These are phyloP conservation scores for Geosmithia flava DNA, from an alignment of 2,329 filamentous ascomycete species.

Conservation along the genomic window DNA sequence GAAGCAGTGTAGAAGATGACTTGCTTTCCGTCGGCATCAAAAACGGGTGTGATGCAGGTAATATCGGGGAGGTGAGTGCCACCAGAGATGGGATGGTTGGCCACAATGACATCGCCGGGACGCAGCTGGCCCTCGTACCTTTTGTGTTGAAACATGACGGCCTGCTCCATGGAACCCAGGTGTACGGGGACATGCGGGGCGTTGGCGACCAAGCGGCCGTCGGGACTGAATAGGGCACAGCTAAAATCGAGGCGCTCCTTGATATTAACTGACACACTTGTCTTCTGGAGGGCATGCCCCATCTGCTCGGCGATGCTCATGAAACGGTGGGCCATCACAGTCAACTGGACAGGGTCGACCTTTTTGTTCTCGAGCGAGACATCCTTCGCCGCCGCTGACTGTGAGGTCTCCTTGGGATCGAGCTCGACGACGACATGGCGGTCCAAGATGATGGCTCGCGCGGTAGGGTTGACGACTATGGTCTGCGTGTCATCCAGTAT, in stretches of 20 bases:
- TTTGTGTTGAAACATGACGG: constrained; percentile 54
- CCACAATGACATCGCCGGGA: constrained; percentile 62
- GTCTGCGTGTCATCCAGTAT: constrained; percentile 3
- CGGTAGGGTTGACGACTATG: constrained; percentile 1
- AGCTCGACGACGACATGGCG: constrained; percentile 3
- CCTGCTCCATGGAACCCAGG: constrained; percentile 67
- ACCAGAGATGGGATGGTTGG: constrained; percentile 30
- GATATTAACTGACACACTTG: constrained; percentile 64
- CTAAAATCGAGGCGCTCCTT: constrained; percentile 71
- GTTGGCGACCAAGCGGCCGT: constrained; percentile 62
- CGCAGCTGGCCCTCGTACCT: constrained; percentile 62
- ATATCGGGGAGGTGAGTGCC: constrained; percentile 27
- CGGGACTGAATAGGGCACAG: constrained; percentile 63
- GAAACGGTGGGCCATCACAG: constrained; percentile 66
- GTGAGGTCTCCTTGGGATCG: neutral
- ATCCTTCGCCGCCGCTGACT: neutral
- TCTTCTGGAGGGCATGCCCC: constrained; percentile 66
- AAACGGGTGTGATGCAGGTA: constrained; percentile 22
- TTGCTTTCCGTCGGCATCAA: constrained; percentile 14
- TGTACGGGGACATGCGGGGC: constrained; percentile 67
- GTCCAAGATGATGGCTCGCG: constrained; percentile 2
- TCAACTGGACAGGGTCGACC: constrained; percentile 61
- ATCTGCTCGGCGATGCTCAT: constrained; percentile 78
- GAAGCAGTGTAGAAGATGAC: constrained; percentile 15
- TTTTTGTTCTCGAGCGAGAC: constrained; percentile 4